Percentiles rank a stretch among this genome's conserved stretches.
Conservation (phyloP, 371 early-diverging fungal species). For the Syncephalis plumigaleata region DNA sequence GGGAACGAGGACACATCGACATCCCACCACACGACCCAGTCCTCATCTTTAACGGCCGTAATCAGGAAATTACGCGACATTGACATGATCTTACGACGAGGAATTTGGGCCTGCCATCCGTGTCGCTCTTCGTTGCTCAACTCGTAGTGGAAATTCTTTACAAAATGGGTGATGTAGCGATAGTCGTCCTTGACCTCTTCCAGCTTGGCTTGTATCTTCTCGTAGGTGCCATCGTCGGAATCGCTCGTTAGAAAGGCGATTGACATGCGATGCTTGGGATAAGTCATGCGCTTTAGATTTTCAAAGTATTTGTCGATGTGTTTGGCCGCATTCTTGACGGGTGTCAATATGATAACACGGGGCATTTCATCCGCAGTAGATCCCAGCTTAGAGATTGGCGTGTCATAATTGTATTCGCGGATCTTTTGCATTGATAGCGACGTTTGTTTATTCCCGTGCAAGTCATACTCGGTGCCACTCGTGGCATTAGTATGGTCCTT, state of each 20-base stretch:
- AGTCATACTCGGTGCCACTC: no score
- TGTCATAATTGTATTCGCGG: no score
- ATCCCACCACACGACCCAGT: constrained; percentile 59
- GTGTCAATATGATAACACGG: constrained; percentile 35
- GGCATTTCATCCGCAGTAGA: neutral
- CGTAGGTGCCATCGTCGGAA: constrained; percentile 27
- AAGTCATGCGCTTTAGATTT: constrained; percentile 28
- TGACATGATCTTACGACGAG: constrained; percentile 38
- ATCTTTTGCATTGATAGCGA: no score
- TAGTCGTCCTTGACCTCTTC: constrained; percentile 10
- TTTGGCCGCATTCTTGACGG: constrained; percentile 39
- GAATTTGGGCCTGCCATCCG: constrained; percentile 25
- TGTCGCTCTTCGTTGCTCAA: constrained; percentile 35
- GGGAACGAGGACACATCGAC: constrained; percentile 45
- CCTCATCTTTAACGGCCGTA: constrained; percentile 28
- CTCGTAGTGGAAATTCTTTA: constrained; percentile 30
- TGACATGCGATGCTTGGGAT: constrained; percentile 41
- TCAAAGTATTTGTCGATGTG: constrained; percentile 40
- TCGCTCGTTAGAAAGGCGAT: constrained; percentile 41
- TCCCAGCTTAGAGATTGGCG: neutral
- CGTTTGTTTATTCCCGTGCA: no score
- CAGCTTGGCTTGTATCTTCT: constrained; percentile 15
- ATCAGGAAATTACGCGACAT: constrained; percentile 39
- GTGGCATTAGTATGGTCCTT: no score
- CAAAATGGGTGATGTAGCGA: constrained; percentile 28